Conservation (phyloP, 169 alveolate species). For the Cryptosporidium muris region DNA sequence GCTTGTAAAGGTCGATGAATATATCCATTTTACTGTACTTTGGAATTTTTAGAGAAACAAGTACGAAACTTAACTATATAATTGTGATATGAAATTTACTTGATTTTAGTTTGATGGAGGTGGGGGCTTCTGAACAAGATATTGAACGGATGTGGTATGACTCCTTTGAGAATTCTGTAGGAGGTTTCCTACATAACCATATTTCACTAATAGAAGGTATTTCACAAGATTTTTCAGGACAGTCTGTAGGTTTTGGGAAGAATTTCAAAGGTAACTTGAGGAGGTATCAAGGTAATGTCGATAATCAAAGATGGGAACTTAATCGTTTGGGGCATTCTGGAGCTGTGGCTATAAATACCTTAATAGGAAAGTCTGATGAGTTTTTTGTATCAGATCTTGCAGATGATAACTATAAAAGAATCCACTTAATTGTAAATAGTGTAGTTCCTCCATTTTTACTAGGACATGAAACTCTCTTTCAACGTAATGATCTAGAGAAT, state of each 20-base stretch:
- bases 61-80: too few species aligned
- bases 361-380: slow-evolving; percentile 60
- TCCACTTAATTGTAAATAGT: slow-evolving; percentile 91
- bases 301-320: slow-evolving; percentile 96
- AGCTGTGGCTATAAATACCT: not conserved
- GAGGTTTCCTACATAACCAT: slow-evolving; percentile 20
- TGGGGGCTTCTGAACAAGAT: not conserved
- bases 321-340: slow-evolving; percentile 94
- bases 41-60: too few species aligned
- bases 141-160: slow-evolving; percentile 55
- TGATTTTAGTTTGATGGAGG: not conserved
- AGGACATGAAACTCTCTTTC: not conserved
- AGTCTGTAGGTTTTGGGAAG: not conserved
- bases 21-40: too few species aligned
- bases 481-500: slow-evolving; percentile 76
- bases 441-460: slow-evolving; percentile 93
- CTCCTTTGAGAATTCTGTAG: slow-evolving; percentile 24
- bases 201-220: not conserved
- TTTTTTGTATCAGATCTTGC: slow-evolving; percentile 75
- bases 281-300: slow-evolving; percentile 88
- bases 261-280: not conserved
- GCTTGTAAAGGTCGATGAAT: too few species aligned
- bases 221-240: not conserved
- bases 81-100: too few species aligned
- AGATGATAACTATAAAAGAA: slow-evolving; percentile 90